Conservation (phyloP, 106 monocot species). For the Dendrobium huoshanense region DNA sequence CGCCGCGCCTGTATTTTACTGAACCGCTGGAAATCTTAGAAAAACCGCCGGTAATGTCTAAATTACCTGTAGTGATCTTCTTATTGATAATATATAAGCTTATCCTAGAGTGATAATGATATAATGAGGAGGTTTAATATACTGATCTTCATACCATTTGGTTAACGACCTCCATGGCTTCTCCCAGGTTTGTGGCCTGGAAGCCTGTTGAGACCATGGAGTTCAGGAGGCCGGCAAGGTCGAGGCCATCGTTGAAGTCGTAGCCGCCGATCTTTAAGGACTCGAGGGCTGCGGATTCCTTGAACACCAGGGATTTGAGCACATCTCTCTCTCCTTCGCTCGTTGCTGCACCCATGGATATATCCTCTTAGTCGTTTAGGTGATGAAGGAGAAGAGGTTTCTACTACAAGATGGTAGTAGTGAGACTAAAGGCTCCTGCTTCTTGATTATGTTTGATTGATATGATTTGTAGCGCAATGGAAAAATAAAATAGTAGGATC, state of each 20-base stretch:
- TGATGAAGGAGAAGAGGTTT: too few relatives aligned
- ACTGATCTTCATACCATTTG: slow-evolving; percentile 44
- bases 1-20: too few relatives aligned
- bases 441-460: too few relatives aligned
- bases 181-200: slow-evolving; percentile 86
- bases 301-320: slow-evolving; percentile 51
- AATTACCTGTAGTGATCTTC: too few relatives aligned
- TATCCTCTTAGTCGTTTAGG: too few relatives aligned
- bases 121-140: background rate
- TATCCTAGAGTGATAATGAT: background rate
- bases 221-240: slow-evolving; percentile 31
- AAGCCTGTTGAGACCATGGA: slow-evolving; percentile 68
- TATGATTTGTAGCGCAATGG: too few relatives aligned
- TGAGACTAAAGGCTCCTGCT: too few relatives aligned
- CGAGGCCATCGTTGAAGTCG: slow-evolving; percentile 62
- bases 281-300: slow-evolving; percentile 55
- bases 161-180: slow-evolving; percentile 69
- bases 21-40: too few relatives aligned
- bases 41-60: too few relatives aligned
- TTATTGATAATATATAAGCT: background rate
- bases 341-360: slow-evolving; percentile 2
- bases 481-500: too few relatives aligned
- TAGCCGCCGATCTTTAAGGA: slow-evolving; percentile 54
- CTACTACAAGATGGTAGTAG: too few relatives aligned
- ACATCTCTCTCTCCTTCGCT: slow-evolving; percentile 25